phyloP scores from a whole-genome alignment of 2,329 filamentous ascomycete species.

The Claviceps spartinae region DNA sequence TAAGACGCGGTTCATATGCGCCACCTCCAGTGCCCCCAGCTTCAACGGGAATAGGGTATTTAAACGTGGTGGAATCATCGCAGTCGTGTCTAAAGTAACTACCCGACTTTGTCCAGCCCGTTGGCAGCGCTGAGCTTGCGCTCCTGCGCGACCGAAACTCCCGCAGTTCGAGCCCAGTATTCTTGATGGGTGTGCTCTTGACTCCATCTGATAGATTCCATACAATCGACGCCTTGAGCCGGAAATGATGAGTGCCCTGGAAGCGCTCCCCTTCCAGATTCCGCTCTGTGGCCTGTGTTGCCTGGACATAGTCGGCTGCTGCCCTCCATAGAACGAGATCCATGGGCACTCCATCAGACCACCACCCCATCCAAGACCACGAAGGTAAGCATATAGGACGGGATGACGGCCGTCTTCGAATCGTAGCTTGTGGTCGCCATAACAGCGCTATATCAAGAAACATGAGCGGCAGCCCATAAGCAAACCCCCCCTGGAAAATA shows the following conservation, averaged over 20 bases:
- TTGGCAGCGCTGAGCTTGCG: conserved; percentile 19
- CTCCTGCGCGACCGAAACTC: conserved; percentile 23
- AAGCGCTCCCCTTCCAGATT: conserved; percentile 21
- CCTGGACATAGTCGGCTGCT: conserved; percentile 29
- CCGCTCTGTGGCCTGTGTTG: conserved; percentile 18
- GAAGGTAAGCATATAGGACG: conserved; percentile 27
- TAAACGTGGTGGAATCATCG: conserved; percentile 25
- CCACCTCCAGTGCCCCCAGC: conserved; percentile 17
- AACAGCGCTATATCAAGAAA: conserved; percentile 31
- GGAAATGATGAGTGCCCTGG: conserved; percentile 23
- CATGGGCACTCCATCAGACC: conserved; percentile 29
- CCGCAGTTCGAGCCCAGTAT: conserved; percentile 25
- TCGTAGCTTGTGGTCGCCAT: conserved; percentile 30
- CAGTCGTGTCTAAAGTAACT: conserved; percentile 26
- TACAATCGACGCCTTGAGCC: conserved; percentile 23
- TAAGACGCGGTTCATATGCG: conserved; percentile 16
- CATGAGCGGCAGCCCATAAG: conserved; percentile 32
- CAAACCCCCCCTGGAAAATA: conserved; percentile 28
- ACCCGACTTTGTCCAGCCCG: conserved; percentile 26
- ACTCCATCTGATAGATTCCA: conserved; percentile 28
- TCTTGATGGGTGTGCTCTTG: conserved; percentile 20
- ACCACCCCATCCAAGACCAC: conserved; percentile 36
- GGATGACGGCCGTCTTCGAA: conserved; percentile 24
- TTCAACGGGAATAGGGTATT: conserved; percentile 28
- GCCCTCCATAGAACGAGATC: conserved; percentile 29